Evolutionary conservation across 1,284 basidiomycete species (phyloP).

Genomic region (Cryptococcus deneoformans): DNA sequence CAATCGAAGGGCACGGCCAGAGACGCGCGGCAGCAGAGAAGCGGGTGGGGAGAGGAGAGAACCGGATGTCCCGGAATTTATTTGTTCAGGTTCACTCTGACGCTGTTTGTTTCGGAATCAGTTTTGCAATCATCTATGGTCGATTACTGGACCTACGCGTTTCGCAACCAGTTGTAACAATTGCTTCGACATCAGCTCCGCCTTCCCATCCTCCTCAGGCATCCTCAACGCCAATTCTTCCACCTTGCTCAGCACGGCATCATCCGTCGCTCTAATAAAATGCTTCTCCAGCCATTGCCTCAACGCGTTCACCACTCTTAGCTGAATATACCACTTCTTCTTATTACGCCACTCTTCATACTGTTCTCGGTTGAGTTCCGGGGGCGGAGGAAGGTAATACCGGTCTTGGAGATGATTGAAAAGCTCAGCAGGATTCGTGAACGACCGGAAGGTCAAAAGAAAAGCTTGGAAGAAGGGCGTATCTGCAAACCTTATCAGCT

Average conservation of each 20-base stretch:
- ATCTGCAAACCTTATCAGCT: constrained; percentile 14
- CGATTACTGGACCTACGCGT: constrained; percentile 55
- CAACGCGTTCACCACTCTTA: constrained; percentile 78
- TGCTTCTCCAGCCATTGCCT: constrained; percentile 78
- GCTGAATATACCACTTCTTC: constrained; percentile 86
- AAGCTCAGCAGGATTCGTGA: constrained; percentile 80
- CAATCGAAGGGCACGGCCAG: constrained; percentile 29
- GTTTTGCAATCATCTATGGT: neutral
- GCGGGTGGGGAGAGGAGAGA: constrained; percentile 33
- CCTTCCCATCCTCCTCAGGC: constrained; percentile 46
- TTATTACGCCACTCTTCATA: constrained; percentile 76
- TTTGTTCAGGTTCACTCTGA: constrained; percentile 20
- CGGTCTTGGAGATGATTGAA: constrained; percentile 82
- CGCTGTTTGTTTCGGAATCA: constrained; percentile 13
- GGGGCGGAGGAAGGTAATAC: constrained; percentile 76
- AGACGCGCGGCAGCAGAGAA: constrained; percentile 30
- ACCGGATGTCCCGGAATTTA: constrained; percentile 25
- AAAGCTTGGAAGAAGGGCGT: constrained; percentile 83
- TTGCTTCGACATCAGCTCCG: constrained; percentile 68
- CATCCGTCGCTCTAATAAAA: constrained; percentile 75
- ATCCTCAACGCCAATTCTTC: constrained; percentile 72
- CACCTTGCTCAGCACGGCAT: constrained; percentile 71
- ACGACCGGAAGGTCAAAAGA: constrained; percentile 95
- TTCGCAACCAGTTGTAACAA: constrained; percentile 65
- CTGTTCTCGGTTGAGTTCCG: constrained; percentile 63